Percentiles rank a stretch among this genome's conserved stretches.
phyloP scores from a whole-genome alignment of 2,329 filamentous ascomycete genomes.

The Metarhizium guizhouense region DNA sequence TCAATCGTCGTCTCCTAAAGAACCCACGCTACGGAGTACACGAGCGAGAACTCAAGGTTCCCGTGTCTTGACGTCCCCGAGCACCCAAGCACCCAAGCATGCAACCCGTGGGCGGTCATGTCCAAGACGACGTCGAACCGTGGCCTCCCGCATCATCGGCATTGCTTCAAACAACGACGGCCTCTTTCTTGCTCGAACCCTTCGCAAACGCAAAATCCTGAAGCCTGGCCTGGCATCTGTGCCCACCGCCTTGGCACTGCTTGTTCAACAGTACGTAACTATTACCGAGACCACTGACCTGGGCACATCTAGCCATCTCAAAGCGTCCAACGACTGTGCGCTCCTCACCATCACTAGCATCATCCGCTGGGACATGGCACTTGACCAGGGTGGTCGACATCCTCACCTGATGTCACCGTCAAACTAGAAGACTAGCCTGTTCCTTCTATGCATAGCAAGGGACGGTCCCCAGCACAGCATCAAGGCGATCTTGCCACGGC shows the following conservation, averaged over 20 bases:
- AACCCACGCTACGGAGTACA: too few species aligned
- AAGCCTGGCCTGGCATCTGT: neutral
- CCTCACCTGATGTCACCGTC: slow-evolving; percentile 7
- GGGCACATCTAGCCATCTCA: neutral
- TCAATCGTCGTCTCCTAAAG: too few species aligned
- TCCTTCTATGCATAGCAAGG: neutral
- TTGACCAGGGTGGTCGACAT: neutral
- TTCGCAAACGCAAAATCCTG: neutral
- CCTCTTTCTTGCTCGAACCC: neutral
- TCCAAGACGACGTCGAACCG: too few species aligned
- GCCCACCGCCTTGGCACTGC: neutral
- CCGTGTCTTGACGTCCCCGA: too few species aligned
- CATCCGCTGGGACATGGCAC: neutral
- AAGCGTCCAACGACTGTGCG: neutral
- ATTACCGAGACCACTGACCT: neutral
- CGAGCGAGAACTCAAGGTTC: too few species aligned
- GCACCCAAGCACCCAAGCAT: too few species aligned
- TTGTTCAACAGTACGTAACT: neutral
- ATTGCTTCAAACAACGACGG: neutral
- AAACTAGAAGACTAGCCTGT: neutral
- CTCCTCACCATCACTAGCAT: neutral
- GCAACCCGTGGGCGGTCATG: too few species aligned
- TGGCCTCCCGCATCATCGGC: neutral
- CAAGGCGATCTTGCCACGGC: neutral
- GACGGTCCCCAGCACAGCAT: neutral